Base-by-base conservation (phyloP, 1,284 basidiomycete species). In the Caloboletus firmus region DNA sequence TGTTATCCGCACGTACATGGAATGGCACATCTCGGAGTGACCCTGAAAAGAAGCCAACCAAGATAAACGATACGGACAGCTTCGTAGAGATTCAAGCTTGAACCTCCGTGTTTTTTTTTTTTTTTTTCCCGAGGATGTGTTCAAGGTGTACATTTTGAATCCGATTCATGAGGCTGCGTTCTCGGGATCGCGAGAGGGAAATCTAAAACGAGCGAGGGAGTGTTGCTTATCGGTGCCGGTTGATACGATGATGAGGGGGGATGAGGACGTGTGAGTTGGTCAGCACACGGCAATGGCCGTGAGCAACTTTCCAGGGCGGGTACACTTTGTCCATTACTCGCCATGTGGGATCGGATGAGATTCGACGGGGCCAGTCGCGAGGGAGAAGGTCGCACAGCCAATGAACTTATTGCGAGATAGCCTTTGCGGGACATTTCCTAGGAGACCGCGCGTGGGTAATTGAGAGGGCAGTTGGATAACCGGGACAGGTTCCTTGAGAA, bases 401-500 rank as follows among this genome's bases (percentile, higher is more conserved):
- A 22, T 24, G 34, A 3, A 43, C 40, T n/a, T n/a, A 52, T 52
- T 44, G 54, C 31, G 31, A 42, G 54, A 58, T 56, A 30, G 51
- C 28, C 43, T 48, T 45, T 51, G 22, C 18, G 12, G 12, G 32
- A 37, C 24, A 57, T 61, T 61, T 66, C 67, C 68, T 63, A 62
- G 66, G 68, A 67, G 58, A 63, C 65, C 67, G 67, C 62, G 65
- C 59, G 55, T 49, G 53, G 55, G 53, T 34, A 40, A 39, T 28
- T 35, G 35, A 17, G 32, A 30, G 51, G 47, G 41, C 17, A 48
- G 40, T 32, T 50, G 54, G 35, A 59, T 48, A 28, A 44, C 39
- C 42, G 48, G 45, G 40, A 42, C 40, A 26, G 42, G 42, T 15
- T 15, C 15, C 22, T 45, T 47, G 40, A 26, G 45, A 47, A 47